Evolutionary conservation across 192 early-diverging fungal species (phyloP).

Genomic region (Coemansia sp.): DNA sequence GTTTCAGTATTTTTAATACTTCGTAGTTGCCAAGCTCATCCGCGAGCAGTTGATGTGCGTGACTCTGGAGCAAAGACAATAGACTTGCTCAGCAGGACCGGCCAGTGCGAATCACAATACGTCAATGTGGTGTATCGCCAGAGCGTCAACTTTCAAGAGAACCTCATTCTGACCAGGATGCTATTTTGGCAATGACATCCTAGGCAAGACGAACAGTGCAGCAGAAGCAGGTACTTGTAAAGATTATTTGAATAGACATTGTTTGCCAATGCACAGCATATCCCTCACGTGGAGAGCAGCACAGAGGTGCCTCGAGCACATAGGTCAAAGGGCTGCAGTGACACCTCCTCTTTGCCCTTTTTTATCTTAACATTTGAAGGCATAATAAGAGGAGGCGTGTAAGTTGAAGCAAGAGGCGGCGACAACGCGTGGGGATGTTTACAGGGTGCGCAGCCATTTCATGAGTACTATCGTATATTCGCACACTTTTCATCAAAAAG

Average conservation of each 20-base stretch:
- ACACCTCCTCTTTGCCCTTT: constrained; percentile 1
- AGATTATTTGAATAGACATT: constrained; percentile 4
- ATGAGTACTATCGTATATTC: constrained; percentile 3
- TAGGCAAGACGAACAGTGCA: not conserved
- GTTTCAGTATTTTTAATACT: constrained; percentile 12
- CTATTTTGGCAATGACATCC: not conserved
- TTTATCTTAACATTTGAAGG: not conserved
- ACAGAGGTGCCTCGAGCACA: constrained; percentile 8
- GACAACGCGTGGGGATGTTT: not conserved
- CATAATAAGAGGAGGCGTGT: not conserved
- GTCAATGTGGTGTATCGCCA: not conserved
- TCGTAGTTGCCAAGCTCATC: not conserved
- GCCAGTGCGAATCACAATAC: not conserved
- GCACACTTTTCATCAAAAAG: not conserved
- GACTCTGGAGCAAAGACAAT: constrained; percentile 15
- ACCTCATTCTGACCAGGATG: not conserved
- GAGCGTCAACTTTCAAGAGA: not conserved
- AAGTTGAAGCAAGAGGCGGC: constrained; percentile 5
- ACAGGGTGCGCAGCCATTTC: constrained; percentile 13
- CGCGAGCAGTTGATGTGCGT: not conserved
- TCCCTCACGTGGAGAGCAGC: constrained; percentile 5
- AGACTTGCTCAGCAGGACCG: constrained; percentile 10
- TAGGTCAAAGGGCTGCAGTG: constrained; percentile 1
- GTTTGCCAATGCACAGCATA: constrained; percentile 9
- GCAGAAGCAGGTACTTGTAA: not conserved